phyloP scores from a whole-genome alignment of 345 rosid species.

The Jatropha curcas region DNA sequence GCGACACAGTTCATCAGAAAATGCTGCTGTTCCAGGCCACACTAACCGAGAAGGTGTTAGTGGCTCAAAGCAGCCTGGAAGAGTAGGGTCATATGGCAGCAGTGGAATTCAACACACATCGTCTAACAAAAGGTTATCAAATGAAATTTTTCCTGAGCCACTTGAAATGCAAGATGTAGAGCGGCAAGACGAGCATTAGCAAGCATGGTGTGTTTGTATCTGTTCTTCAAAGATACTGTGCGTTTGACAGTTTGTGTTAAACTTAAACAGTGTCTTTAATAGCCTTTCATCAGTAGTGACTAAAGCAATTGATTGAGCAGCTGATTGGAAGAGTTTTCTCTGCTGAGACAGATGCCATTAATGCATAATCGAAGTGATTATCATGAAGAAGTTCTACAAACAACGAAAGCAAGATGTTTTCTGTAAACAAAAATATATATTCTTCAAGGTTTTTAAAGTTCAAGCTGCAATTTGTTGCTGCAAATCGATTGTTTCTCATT shows the following conservation, averaged over 20 bases:
- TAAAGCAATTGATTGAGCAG: not conserved
- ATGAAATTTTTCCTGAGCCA: constrained; percentile 86
- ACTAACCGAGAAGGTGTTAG: constrained; percentile 35
- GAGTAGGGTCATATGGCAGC: constrained; percentile 50
- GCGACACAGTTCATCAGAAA: constrained; percentile 82
- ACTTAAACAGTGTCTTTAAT: not conserved
- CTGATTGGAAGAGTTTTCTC: not conserved
- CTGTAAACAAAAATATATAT: not conserved
- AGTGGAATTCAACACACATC: constrained; percentile 59
- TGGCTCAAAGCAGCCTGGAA: constrained; percentile 64
- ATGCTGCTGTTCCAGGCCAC: constrained; percentile 14
- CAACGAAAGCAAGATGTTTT: constrained; percentile 1
- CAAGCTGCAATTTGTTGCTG: constrained; percentile 22
- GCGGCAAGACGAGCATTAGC: constrained; percentile 45
- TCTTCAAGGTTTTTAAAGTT: constrained; percentile 15
- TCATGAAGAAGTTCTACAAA: not conserved
- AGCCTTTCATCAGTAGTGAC: not conserved
- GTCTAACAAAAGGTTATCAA: constrained; percentile 69
- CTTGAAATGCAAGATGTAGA: constrained; percentile 52
- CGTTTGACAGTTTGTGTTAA: not conserved
- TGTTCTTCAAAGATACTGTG: not conserved
- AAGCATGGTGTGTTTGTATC: not conserved
- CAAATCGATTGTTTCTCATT: constrained; percentile 14
- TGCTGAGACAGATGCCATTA: not conserved
- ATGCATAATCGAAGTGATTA: not conserved